These are phyloP conservation scores for Aegilops bicornis DNA, from an alignment of 176 grass and related monocot genomes.

Conservation along the genomic window DNA sequence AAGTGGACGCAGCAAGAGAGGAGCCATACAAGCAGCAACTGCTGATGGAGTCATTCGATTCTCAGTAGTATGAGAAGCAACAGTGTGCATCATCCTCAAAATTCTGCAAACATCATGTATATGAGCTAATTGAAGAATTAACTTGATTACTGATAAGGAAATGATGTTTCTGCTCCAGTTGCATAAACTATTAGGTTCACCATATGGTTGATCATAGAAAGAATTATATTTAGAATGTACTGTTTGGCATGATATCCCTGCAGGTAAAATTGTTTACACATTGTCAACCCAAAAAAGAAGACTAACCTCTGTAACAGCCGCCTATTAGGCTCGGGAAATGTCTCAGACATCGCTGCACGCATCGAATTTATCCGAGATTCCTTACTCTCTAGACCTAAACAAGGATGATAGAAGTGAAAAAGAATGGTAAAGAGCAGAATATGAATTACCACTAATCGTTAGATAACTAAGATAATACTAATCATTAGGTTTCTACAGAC, in stretches of 20 bases:
- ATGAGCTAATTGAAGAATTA: conserved; percentile 24
- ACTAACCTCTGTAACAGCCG: conserved; percentile 85
- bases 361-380: conserved; percentile 92
- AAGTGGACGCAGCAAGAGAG: conserved; percentile 90
- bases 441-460: neutral
- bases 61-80: conserved; percentile 80
- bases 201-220: neutral
- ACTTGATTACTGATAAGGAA: neutral
- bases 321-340: conserved; percentile 94
- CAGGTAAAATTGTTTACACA: conserved; percentile 29
- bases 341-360: conserved; percentile 85
- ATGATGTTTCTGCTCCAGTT: conserved; percentile 9
- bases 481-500: neutral
- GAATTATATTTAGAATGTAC: neutral
- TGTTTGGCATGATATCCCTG: conserved; percentile 1
- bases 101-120: conserved; percentile 54
- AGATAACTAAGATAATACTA: neutral
- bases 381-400: conserved; percentile 70
- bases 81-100: conserved; percentile 93
- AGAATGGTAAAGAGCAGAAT: conserved; percentile 16
- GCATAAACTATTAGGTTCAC: conserved; percentile 11
- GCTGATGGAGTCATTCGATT: conserved; percentile 95
- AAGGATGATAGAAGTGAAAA: conserved; percentile 38
- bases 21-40: conserved; percentile 99
- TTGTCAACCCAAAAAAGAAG: conserved; percentile 7